Conservation (phyloP, 495 filamentous ascomycete genomes). For the Penicillium goetzii region DNA sequence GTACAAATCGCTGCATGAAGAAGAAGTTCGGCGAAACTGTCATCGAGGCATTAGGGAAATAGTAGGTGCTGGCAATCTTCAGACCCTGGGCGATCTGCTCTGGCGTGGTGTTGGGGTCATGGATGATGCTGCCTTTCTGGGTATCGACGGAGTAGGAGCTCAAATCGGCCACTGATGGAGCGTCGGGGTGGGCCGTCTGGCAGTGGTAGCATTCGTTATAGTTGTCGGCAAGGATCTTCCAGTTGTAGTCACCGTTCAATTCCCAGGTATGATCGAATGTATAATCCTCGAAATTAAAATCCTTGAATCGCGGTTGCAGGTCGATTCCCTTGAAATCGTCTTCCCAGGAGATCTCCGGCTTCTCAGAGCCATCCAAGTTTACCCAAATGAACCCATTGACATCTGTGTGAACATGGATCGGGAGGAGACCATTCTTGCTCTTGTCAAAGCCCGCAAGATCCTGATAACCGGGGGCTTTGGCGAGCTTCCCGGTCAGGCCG, state of each 20-base stretch:
- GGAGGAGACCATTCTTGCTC: slow-evolving; percentile 50
- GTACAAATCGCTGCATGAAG: slow-evolving; percentile 52
- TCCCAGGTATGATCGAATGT: slow-evolving; percentile 52
- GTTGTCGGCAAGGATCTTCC: slow-evolving; percentile 55
- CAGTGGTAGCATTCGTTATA: slow-evolving; percentile 56
- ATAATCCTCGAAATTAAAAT: slow-evolving; percentile 52
- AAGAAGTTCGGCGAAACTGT: slow-evolving; percentile 51
- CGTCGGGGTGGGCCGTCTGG: slow-evolving; percentile 45
- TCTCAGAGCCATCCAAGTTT: slow-evolving; percentile 49
- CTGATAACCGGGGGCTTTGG: slow-evolving; percentile 61
- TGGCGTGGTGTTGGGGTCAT: slow-evolving; percentile 37
- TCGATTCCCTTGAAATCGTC: slow-evolving; percentile 47
- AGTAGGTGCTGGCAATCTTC: slow-evolving; percentile 46
- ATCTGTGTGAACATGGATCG: slow-evolving; percentile 53
- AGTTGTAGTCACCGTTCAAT: slow-evolving; percentile 52
- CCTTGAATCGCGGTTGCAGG: slow-evolving; percentile 37
- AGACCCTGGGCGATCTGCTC: slow-evolving; percentile 38
- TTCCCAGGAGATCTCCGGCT: slow-evolving; percentile 47
- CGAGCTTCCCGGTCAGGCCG: slow-evolving; percentile 58
- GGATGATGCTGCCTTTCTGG: slow-evolving; percentile 38
- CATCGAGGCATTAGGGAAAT: slow-evolving; percentile 51
- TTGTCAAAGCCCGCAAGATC: slow-evolving; percentile 60
- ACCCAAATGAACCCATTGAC: slow-evolving; percentile 55
- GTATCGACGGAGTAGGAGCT: slow-evolving; percentile 41
- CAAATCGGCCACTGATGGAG: slow-evolving; percentile 42